Evolutionary conservation across 2,329 filamentous ascomycete species (phyloP), one percentile per base, ranked within the genome.

Genomic region (Ambrosiella xylebori): DNA sequence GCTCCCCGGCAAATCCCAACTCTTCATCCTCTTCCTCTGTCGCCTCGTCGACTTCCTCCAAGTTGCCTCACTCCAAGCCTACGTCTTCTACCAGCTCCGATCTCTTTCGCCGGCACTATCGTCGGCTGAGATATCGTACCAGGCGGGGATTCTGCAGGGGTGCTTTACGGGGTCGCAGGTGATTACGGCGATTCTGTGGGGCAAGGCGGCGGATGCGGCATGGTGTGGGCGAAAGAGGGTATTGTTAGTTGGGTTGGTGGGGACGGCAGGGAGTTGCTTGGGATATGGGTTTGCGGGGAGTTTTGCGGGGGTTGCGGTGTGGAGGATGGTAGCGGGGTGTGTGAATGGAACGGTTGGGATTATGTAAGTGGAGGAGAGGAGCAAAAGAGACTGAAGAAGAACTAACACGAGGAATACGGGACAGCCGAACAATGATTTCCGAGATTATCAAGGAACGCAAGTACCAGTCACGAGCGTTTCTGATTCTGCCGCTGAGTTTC

Each of bases 91-190:
- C 68, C 84, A 87, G 68, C 77, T 88, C 12, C 81, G 80, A 63
- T 82, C 79, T 3, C 85, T 88, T 66, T 68, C 73, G 61, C 76
- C 76, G 1, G 77, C 75, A 0, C 67, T 77, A 12, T 72, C 75
- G 13, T 74, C 78, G 58, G 67, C 73, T 27, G 68, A 71, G 52
- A 83, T 88, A 59, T 80, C 85, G 0, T 75, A 75, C 4, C 84
- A 87, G 65, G 84, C 82, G 0, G 85, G 85, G 35, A 71, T 88
- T 17, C 71, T 88, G 35, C 81, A 85, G 58, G 85, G 81, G 13
- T 79, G 80, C 35, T 89, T 88, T 65, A 86, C 85, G 0, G 81
- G 81, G 4, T 82, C 83, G 0, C 85, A 89, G 64, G 86, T 88
- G 60, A 67, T 84, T 17, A 88, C 85, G 0, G 84, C 84, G 0